Evolutionary conservation across 371 early-diverging fungal species (phyloP).

Genomic region (Mucor mucedo): DNA sequence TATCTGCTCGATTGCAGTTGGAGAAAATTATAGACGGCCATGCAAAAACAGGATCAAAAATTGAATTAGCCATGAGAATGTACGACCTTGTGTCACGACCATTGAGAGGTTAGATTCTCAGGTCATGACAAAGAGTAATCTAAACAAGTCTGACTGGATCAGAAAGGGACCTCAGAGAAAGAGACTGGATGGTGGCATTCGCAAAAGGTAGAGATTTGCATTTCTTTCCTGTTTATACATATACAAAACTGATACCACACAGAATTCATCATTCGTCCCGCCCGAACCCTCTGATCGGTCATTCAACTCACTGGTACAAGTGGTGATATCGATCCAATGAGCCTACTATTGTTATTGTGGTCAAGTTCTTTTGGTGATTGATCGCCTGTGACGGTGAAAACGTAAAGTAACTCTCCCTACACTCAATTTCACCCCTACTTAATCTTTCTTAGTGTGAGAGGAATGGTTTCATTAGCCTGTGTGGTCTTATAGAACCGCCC

Average conservation of each 20-base stretch:
- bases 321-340: slow-evolving; percentile 86
- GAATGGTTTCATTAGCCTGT: slow-evolving; percentile 95
- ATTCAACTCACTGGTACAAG: slow-evolving; percentile 46
- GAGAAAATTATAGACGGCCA: slow-evolving; percentile 37
- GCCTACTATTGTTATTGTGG: slow-evolving; percentile 90
- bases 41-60: slow-evolving; percentile 46
- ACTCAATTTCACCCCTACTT: neutral
- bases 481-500: slow-evolving; percentile 77
- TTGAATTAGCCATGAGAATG: slow-evolving; percentile 43
- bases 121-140: slow-evolving; percentile 30
- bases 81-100: slow-evolving; percentile 42
- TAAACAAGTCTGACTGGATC: slow-evolving; percentile 34
- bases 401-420: slow-evolving; percentile 39
- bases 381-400: slow-evolving; percentile 90
- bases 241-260: neutral
- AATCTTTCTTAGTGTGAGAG: slow-evolving; percentile 63
- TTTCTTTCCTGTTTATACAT: neutral
- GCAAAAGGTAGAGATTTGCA: slow-evolving; percentile 12
- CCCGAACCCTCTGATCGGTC: slow-evolving; percentile 20
- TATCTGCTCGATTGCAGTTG: slow-evolving; percentile 22
- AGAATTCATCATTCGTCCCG: slow-evolving; percentile 37
- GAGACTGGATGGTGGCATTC: slow-evolving; percentile 8
- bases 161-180: slow-evolving; percentile 8
- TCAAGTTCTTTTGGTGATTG: slow-evolving; percentile 92
- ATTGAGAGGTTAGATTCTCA: slow-evolving; percentile 42